These are phyloP conservation scores for Conringia planisiliqua DNA, from an alignment of 345 rosid species.

Conservation along the genomic window DNA sequence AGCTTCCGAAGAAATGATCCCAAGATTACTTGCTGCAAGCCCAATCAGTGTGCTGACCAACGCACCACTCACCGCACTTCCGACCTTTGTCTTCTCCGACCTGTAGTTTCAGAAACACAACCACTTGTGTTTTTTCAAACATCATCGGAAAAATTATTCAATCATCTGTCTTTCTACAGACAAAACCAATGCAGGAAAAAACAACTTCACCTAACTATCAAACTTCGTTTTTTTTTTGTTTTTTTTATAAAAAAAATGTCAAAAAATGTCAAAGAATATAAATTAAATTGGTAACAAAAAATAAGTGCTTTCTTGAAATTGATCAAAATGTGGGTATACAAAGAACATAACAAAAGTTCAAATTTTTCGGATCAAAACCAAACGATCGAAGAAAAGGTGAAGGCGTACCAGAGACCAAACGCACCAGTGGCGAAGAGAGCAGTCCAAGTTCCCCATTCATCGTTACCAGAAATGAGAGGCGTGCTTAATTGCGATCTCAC, in stretches of 20 bases:
- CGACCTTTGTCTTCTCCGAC: constrained; percentile 88
- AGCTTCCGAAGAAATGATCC: constrained; percentile 67
- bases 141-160: neutral
- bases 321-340: neutral
- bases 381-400: neutral
- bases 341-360: neutral
- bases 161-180: neutral
- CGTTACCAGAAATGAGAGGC: constrained; percentile 69
- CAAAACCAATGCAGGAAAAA: neutral
- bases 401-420: constrained; percentile 72
- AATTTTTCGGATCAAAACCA: too few species aligned
- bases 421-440: constrained; percentile 74
- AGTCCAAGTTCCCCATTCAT: constrained; percentile 85
- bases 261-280: too few species aligned
- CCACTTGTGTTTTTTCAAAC: neutral
- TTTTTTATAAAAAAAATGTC: too few species aligned
- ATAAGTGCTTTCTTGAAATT: neutral
- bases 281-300: too few species aligned
- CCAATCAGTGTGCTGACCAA: constrained; percentile 83
- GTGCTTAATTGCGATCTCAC: constrained; percentile 52
- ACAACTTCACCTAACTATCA: neutral
- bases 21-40: constrained; percentile 72
- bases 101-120: constrained; percentile 31
- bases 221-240: too few species aligned
- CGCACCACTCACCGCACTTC: constrained; percentile 82